These are phyloP conservation scores for Cercophora sp. DNA, from an alignment of 495 filamentous ascomycete species.

Conservation along the genomic window DNA sequence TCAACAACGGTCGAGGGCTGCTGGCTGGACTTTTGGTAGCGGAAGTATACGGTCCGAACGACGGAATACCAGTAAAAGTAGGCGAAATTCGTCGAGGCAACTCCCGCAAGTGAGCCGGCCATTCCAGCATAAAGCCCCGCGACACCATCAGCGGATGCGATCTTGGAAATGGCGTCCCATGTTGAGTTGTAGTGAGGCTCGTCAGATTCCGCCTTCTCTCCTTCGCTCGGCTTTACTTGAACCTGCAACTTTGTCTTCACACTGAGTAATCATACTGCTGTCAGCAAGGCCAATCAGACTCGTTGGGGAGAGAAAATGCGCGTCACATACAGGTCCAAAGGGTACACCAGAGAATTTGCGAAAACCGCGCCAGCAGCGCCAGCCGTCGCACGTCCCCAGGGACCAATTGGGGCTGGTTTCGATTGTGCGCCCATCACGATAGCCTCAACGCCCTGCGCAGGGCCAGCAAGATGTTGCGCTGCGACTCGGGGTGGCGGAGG, in stretches of 20 bases:
- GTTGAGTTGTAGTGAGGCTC: conserved; percentile 77
- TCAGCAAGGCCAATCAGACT: not conserved
- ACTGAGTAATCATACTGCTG: conserved; percentile 40
- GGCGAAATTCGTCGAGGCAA: conserved; percentile 96
- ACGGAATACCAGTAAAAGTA: conserved; percentile 99
- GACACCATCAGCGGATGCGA: conserved; percentile 76
- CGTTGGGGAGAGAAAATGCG: not conserved
- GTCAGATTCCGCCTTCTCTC: conserved; percentile 34
- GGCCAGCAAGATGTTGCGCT: not conserved
- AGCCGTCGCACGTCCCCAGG: conserved; percentile 90
- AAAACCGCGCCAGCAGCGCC: conserved; percentile 91
- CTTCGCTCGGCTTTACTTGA: conserved; percentile 67
- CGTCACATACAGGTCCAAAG: conserved; percentile 81
- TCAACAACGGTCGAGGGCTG: conserved; percentile 81
- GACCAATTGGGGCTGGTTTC: conserved; percentile 72
- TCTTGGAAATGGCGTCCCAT: conserved; percentile 82
- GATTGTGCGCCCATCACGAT: conserved; percentile 71
- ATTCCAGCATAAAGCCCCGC: conserved; percentile 86
- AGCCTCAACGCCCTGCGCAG: conserved; percentile 4
- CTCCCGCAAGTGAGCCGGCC: conserved; percentile 77
- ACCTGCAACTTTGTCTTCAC: conserved; percentile 97
- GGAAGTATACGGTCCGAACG: conserved; percentile 77
- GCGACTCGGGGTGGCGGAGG: not conserved
- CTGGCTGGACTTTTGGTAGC: conserved; percentile 55
- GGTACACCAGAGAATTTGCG: conserved; percentile 95